Percentiles rank a stretch among this genome's conserved stretches.
Evolutionary conservation across 2,329 filamentous ascomycete species (phyloP).

Genomic region (Aspergillus chevalieri): DNA sequence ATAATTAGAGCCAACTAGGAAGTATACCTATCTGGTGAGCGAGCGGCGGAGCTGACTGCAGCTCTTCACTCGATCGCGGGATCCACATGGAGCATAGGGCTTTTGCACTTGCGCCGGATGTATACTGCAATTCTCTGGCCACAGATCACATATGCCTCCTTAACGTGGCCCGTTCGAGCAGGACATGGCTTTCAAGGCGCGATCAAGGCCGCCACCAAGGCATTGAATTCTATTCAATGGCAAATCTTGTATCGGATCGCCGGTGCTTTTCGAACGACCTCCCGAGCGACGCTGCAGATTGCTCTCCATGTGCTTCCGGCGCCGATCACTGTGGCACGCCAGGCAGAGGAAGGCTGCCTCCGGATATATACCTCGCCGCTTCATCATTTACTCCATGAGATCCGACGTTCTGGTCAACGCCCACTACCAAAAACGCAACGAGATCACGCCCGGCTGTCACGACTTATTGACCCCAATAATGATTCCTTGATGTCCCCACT

Average conservation of each 20-base stretch:
- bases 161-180: constrained; percentile 11
- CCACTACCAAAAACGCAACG: neutral
- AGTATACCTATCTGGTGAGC: too few relatives aligned
- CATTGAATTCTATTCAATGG: constrained; percentile 11
- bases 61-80: too few relatives aligned
- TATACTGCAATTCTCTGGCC: constrained; percentile 4
- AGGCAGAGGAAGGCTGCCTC: constrained; percentile 16
- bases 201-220: neutral
- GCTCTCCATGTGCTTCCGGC: constrained; percentile 19
- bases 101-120: too few relatives aligned
- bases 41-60: too few relatives aligned
- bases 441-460: too few relatives aligned
- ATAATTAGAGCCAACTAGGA: too few relatives aligned
- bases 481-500: neutral
- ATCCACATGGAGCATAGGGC: too few relatives aligned
- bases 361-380: constrained; percentile 11
- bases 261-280: constrained; percentile 18
- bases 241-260: constrained; percentile 21
- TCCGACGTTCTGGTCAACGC: neutral
- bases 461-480: neutral
- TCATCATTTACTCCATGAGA: neutral
- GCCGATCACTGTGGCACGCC: constrained; percentile 14
- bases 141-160: constrained; percentile 23
- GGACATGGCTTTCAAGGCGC: neutral
- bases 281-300: constrained; percentile 13